Evolutionary conservation across 257 asterid genomes (phyloP), one percentile per base, ranked within the genome.

Genomic region (Catharanthus roseus): DNA sequence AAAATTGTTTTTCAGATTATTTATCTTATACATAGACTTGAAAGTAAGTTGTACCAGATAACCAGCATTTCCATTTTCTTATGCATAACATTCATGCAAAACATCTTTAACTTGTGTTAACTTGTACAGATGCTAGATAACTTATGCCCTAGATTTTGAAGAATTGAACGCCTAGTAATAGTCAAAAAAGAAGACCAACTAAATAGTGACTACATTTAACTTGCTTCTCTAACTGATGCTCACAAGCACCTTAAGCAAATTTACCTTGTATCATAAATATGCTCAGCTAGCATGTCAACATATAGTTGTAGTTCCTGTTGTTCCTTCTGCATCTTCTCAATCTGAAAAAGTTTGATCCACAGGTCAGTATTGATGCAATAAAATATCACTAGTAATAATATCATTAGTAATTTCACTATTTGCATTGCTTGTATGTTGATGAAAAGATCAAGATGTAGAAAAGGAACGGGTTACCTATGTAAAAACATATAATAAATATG

Each of bases 211-310:
- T 15, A 21, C 15, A 67, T 23, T 49, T 26, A n/a, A 39, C 36
- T 3, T 54, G 28, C 28, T 65, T 62, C 38, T 63, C 26, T 26
- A 64, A 42, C 44, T 54, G 64, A 70, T 44, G 3, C 34, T n/a
- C 33, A n/a, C 50, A 74, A 65, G 67, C n/a, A 45, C 56, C 26
- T 7, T 15, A 50, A n/a, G 34, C 16, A 34, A 28, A 57, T 75
- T 60, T 81, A 93, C 99, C 99, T 91, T 70, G 74, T 85, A 78
- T 93, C 96, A 68, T 88, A 81, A 71, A 93, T 88, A 78, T 91
- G 91, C 82, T 85, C 93, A 77, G 96, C 88, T 77, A 81, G 76
- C 91, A 93, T 88, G 86, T 93, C 97, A 90, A 93, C 82, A 81
- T 81, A 83, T 73, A 81, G 80, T 74, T 91, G 90, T 23, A 85